These are phyloP conservation scores for Trypanosoma melophagium DNA, from an alignment of 208 protist genomes.

Conservation along the genomic window DNA sequence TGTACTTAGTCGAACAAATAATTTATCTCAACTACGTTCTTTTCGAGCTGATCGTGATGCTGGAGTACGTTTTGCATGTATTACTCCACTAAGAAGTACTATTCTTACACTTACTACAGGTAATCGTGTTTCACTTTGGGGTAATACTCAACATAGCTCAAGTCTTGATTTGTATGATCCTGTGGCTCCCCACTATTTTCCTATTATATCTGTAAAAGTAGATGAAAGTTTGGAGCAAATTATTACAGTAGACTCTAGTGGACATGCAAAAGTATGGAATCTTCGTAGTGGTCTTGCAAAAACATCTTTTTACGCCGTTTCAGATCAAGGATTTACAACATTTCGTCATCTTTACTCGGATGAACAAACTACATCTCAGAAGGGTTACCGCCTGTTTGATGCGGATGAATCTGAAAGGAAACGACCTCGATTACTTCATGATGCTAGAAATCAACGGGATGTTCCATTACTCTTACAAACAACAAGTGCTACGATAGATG, in stretches of 20 bases:
- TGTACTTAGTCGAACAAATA: conserved; percentile 24
- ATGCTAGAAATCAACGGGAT: background rate
- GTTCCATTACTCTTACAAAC: conserved; percentile 28
- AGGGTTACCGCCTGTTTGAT: conserved; percentile 28
- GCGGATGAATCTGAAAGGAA: conserved; percentile 18
- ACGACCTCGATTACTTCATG: background rate
- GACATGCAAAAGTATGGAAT: conserved; percentile 78
- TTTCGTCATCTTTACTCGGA: conserved; percentile 23
- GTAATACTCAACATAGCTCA: conserved; percentile 34
- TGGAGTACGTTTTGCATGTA: conserved; percentile 31
- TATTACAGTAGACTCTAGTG: conserved; percentile 61
- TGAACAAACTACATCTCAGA: conserved; percentile 8
- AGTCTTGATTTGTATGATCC: conserved; percentile 73
- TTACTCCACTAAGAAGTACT: conserved; percentile 24
- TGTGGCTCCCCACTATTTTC: conserved; percentile 59
- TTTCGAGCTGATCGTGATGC: conserved; percentile 21
- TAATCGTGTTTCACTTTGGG: conserved; percentile 40
- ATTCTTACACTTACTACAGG: conserved; percentile 29
- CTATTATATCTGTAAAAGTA: conserved; percentile 54
- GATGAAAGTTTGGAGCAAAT: conserved; percentile 70
- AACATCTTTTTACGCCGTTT: conserved; percentile 71
- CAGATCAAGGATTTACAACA: conserved; percentile 21
- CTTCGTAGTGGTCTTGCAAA: conserved; percentile 41
- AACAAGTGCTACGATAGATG: conserved; percentile 36
- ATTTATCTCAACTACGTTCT: conserved; percentile 11